Evolutionary conservation across 2,329 filamentous ascomycete genomes (phyloP).

Genomic region (Leptographium wingfieldii): DNA sequence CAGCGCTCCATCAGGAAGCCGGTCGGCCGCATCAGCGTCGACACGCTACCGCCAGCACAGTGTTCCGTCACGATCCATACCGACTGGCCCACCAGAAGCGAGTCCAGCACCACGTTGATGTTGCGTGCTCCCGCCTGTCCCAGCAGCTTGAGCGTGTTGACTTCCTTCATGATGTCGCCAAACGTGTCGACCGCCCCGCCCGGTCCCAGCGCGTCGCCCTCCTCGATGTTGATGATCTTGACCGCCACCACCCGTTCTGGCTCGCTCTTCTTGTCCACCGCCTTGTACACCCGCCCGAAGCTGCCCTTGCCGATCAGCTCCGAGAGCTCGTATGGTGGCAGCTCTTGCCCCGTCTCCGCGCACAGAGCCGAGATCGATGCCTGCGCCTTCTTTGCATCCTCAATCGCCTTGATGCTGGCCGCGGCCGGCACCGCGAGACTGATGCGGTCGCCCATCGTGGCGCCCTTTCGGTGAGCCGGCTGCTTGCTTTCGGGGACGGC

Average conservation of each 20-base stretch:
- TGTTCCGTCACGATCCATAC: conserved; percentile 87
- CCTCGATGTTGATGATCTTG: conserved; percentile 77
- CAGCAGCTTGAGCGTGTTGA: conserved; percentile 57
- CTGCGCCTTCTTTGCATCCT: conserved; percentile 55
- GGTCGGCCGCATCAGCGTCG: conserved; percentile 57
- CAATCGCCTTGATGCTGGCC: conserved; percentile 33
- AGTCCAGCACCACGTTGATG: conserved; percentile 71
- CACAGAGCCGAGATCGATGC: conserved; percentile 43
- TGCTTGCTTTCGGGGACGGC: neutral
- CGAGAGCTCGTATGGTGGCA: conserved; percentile 47
- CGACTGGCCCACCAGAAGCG: conserved; percentile 61
- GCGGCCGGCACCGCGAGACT: conserved; percentile 3
- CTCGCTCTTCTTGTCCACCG: conserved; percentile 18
- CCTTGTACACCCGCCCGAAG: conserved; percentile 58
- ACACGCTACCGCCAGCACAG: conserved; percentile 73
- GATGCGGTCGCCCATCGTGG: neutral
- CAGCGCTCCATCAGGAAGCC: conserved; percentile 52
- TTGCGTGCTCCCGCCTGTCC: conserved; percentile 64
- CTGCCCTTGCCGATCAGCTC: conserved; percentile 58
- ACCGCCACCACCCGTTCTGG: conserved; percentile 45
- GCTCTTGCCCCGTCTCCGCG: conserved; percentile 38
- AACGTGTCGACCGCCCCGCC: conserved; percentile 43
- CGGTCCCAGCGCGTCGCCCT: conserved; percentile 55
- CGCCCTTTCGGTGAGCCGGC: too few relatives aligned
- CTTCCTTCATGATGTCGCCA: conserved; percentile 56